A percentile compares a stretch with the other conserved stretches of the same genome.
Evolutionary conservation across 139 green algal genomes (phyloP).

Genomic region (Tetradesmus lagerheimii): DNA sequence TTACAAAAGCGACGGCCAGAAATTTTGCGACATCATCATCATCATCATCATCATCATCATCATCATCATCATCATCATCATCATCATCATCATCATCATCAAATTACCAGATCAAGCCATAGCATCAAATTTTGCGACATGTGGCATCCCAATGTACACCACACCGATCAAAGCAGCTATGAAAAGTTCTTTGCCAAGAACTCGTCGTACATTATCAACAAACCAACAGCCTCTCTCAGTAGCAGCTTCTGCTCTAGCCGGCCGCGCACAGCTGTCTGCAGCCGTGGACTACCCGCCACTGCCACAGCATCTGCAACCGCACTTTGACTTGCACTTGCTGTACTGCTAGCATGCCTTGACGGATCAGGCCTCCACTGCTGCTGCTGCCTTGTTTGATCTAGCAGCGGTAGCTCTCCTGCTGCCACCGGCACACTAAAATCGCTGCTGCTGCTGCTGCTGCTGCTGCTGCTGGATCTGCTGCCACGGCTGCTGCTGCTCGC

Average conservation of each 20-base stretch:
- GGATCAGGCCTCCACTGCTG: not conserved
- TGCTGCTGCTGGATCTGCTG: not conserved
- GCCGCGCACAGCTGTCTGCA: conserved; percentile 42
- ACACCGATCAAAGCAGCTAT: too few relatives aligned
- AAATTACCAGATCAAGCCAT: too few relatives aligned
- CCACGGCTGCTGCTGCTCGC: not conserved
- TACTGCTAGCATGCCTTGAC: not conserved
- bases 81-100: too few relatives aligned
- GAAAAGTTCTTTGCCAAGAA: conserved; percentile 24
- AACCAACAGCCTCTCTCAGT: conserved; percentile 42
- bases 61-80: too few relatives aligned
- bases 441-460: conserved; percentile 20
- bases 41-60: too few relatives aligned
- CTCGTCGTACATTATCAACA: conserved; percentile 45
- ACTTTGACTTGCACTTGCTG: not conserved
- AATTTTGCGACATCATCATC: too few relatives aligned
- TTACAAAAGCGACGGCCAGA: too few relatives aligned
- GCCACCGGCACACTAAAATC: not conserved
- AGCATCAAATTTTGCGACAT: too few relatives aligned
- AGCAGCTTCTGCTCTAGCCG: conserved; percentile 56
- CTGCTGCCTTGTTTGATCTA: not conserved
- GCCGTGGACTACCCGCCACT: not conserved
- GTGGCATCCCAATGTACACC: too few relatives aligned
- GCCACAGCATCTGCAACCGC: not conserved
- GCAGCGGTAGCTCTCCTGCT: not conserved